These are phyloP conservation scores for Sequoiadendron giganteum DNA, from an alignment of 75 land plant species.

Conservation along the genomic window DNA sequence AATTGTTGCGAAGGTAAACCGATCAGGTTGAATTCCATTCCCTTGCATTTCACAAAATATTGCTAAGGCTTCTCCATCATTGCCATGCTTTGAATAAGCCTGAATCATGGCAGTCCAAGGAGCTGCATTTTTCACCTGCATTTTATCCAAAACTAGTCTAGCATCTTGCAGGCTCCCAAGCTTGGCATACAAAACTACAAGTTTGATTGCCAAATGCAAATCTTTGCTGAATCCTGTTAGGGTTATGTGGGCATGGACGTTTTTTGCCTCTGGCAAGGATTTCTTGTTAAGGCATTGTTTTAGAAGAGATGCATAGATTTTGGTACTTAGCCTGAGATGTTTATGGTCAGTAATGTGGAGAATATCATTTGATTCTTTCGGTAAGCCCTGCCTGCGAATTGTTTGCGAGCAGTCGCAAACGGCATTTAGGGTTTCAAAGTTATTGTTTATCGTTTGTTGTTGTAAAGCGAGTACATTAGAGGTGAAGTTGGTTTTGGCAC, in stretches of 20 bases:
- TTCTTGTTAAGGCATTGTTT: not conserved
- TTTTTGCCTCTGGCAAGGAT: not conserved
- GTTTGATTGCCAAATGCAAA: constrained; percentile 20
- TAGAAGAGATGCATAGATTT: not conserved
- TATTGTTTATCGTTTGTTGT: not conserved
- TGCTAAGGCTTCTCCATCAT: constrained; percentile 14
- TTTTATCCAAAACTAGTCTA: constrained; percentile 25
- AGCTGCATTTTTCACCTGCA: constrained; percentile 29
- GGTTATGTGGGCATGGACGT: not conserved
- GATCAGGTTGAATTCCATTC: constrained; percentile 19
- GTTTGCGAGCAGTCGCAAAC: not conserved
- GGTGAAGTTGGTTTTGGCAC: not conserved
- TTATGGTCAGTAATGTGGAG: not conserved
- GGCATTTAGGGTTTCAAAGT: not conserved
- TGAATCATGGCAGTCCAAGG: constrained; percentile 66
- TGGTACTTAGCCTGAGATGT: not conserved
- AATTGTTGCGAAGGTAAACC: constrained; percentile 27
- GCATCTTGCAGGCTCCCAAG: constrained; percentile 35
- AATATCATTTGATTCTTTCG: not conserved
- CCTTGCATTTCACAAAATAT: constrained; percentile 33
- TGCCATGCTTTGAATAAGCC: constrained; percentile 33
- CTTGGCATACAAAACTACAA: constrained; percentile 46
- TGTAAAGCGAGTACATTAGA: not conserved
- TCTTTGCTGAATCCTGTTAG: not conserved
- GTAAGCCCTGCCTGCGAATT: not conserved